Evolutionary conservation across 192 early-diverging fungal species (phyloP).

Genomic region (Allomyces javanicus): DNA sequence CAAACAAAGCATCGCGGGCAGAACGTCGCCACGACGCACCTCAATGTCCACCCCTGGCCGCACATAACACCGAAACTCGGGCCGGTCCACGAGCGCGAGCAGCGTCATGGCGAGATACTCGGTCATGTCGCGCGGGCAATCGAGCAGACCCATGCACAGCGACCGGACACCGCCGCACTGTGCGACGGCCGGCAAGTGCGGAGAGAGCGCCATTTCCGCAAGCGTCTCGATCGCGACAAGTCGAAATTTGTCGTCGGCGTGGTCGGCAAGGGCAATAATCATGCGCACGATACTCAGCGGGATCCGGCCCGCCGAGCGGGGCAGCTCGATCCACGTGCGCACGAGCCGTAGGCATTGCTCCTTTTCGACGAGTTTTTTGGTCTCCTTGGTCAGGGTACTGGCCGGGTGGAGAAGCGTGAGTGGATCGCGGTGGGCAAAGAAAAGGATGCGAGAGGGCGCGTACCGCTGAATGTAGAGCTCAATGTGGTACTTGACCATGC

Average conservation of each 20-base stretch:
- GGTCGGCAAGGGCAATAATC: background rate
- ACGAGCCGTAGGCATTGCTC: too few species aligned
- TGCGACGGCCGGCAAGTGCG: background rate
- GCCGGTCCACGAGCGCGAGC: background rate
- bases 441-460: too few species aligned
- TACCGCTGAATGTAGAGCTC: too few species aligned
- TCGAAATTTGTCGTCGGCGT: background rate
- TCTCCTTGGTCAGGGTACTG: too few species aligned
- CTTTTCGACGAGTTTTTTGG: too few species aligned
- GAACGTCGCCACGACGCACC: background rate
- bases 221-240: background rate
- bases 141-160: background rate
- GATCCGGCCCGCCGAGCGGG: too few species aligned
- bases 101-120: background rate
- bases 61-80: background rate
- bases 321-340: too few species aligned
- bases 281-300: background rate
- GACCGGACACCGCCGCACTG: background rate
- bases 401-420: too few species aligned
- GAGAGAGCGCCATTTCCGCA: background rate
- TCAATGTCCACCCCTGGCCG: background rate
- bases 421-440: too few species aligned
- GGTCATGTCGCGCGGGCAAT: background rate
- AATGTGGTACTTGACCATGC: too few species aligned
- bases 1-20: background rate